These are phyloP conservation scores for Cordyceps farinosa DNA, from an alignment of 2,329 filamentous ascomycete species.

Conservation along the genomic window DNA sequence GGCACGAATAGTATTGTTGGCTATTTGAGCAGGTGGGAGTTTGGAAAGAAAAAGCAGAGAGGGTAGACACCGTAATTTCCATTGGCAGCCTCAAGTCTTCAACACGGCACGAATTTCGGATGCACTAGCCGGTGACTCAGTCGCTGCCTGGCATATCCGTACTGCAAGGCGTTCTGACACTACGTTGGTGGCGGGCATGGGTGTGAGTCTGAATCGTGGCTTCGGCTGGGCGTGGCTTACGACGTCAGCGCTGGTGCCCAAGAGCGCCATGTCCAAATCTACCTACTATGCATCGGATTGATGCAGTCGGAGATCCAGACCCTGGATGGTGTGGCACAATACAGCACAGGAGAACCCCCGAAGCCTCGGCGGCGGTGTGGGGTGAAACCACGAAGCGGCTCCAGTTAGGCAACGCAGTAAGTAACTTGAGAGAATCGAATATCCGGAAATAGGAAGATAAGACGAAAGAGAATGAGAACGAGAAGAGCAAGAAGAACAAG, in stretches of 20 bases:
- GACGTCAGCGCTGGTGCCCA: neutral
- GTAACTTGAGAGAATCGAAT: too few species aligned
- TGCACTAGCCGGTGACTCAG: conserved; percentile 13
- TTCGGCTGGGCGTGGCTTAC: neutral
- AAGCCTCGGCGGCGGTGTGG: neutral
- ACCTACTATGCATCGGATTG: neutral
- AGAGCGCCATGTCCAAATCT: neutral
- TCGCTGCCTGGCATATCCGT: neutral
- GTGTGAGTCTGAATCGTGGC: neutral
- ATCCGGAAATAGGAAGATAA: too few species aligned
- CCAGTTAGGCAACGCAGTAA: too few species aligned
- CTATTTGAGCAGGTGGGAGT: neutral
- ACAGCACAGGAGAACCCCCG: neutral
- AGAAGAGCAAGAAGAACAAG: too few species aligned
- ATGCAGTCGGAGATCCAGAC: conserved; percentile 1
- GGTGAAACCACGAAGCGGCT: neutral
- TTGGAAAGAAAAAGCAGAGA: neutral
- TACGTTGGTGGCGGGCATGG: neutral
- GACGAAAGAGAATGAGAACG: too few species aligned
- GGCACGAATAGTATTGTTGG: neutral
- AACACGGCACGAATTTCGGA: neutral
- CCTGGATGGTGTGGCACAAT: neutral
- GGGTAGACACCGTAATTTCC: too few species aligned
- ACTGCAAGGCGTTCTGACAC: neutral
- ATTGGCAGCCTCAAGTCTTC: neutral